Conservation (phyloP, 176 grass and related monocot species). For the Triticum dicoccoides region DNA sequence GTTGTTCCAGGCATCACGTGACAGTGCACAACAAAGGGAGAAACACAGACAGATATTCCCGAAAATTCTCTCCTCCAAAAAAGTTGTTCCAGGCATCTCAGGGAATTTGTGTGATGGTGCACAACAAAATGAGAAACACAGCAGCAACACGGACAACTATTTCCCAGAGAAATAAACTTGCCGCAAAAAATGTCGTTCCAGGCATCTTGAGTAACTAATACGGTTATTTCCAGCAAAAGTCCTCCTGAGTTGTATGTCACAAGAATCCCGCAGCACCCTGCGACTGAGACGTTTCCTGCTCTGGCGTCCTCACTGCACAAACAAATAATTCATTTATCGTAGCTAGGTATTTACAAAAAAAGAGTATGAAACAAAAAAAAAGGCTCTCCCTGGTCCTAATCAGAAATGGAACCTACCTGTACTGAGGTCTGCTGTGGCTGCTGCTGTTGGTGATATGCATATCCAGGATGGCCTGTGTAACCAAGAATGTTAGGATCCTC, state of each 20-base stretch:
- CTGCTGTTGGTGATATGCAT: slow-evolving; percentile 41
- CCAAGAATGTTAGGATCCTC: slow-evolving; percentile 25
- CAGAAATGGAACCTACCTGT: neutral
- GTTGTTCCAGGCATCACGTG: too few relatives aligned
- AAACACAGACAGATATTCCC: too few relatives aligned
- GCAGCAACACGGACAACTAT: neutral
- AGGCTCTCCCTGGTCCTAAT: neutral
- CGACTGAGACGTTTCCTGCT: neutral
- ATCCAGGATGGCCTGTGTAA: slow-evolving; percentile 21
- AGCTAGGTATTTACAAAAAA: neutral
- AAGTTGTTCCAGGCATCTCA: neutral
- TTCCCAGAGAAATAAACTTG: neutral
- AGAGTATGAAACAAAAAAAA: neutral
- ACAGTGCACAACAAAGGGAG: too few relatives aligned
- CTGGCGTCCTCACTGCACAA: slow-evolving; percentile 4
- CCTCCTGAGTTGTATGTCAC: neutral
- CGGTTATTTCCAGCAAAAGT: neutral
- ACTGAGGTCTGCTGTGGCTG: slow-evolving; percentile 24
- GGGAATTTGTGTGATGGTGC: neutral
- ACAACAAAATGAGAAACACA: neutral
- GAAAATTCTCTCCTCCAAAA: neutral
- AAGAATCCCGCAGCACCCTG: neutral
- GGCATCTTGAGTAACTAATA: neutral
- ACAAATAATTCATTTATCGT: neutral
- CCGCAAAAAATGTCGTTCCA: neutral